Evolutionary conservation across 129 eudicot genomes (phyloP), one percentile per base, ranked within the genome.

Genomic region (Lonicera japonica): DNA sequence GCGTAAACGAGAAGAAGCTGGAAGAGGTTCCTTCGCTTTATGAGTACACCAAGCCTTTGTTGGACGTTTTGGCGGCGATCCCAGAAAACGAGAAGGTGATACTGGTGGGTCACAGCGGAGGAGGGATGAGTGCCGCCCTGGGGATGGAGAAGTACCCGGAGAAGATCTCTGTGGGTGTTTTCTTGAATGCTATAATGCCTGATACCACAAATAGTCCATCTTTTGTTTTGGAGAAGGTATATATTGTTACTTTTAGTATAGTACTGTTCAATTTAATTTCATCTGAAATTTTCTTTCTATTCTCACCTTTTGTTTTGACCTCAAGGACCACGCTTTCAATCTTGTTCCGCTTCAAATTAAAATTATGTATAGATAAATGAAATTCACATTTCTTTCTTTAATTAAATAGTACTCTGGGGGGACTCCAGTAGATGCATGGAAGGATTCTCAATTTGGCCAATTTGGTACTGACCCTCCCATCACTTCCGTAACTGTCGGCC

Each of bases 401-500:
- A 8, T 20, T 60, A 20, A 19, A 53, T 25, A 70, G 75, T 70
- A 70, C 45, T 65, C 58, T 5, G 67, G 21, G 16, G 53, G 57
- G 69, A 70, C 75, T 29, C 74, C 70, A 29, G 11, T 34, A 23
- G 65, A 72, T 12, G 65, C 51, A 24, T 72, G 77, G 70, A 17
- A 41, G 41, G 70, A 72, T 51, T 54, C 70, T 7, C 50, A 72
- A 21, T 72, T 72, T 38, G 22, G 56, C 16, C 13, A 40, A 21
- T 62, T 52, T 21, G 75, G 75, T 7, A 10, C 5, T 5, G 57
- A 53, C 3, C 75, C 72, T 5, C 64, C 67, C 0, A 70, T 64
- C 21, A 61, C 63, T 4, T 41, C 79, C 0, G 63, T 77, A 71
- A 17, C 70, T 23, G 79, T 87, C 11, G 83, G 90, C 10, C 83